Evolutionary conservation across 164 flowering plant species (phyloP), one percentile per base, ranked within the genome.

Genomic region (Paratinospora sagittata): DNA sequence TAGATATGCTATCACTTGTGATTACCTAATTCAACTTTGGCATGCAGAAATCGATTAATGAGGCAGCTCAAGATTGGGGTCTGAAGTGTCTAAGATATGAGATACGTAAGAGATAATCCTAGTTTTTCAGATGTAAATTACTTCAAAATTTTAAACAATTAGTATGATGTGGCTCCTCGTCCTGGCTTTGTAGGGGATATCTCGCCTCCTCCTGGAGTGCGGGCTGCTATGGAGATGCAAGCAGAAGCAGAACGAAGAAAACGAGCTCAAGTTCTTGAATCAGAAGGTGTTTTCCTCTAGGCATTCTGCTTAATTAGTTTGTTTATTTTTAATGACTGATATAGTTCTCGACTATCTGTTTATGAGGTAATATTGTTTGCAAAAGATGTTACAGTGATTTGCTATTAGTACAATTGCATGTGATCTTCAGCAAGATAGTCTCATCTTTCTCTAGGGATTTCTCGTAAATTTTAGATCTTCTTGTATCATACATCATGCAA

Each of bases 191-290:
- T 45, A 95, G 98, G 90, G 92, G 99, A 95, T 77, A 95, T 95
- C 72, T 78, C 89, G 80, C 95, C 97, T 71, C 98, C 99, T 60
- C 84, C 80, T 66, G 95, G 93, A 68, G 89, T 95, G 58, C 87
- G 82, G 70, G 90, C 79, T 17, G 97, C 98, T 77, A 95, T 92
- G 98, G 98, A 92, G 80, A 89, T 91, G 99, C 98, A 95, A 80
- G 99, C 97, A 45, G 98, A 95, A 85, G 97, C 99, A 72, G 99
- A 92, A 74, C 90, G 99, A 37, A 91, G 82, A 78, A 92, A 83
- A 75, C 88, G 99, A 81, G 97, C 99, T 76, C 93, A 86, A 82
- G 75, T 95, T 81, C 85, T 95, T 34, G 97, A 91, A 74, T 88
- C 99, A 66, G 96, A 93, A 89, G 96, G 98, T 81, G 8, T 65